phyloP scores from a whole-genome alignment of 2,329 filamentous ascomycete species.

The Zymoseptoria tritici region DNA sequence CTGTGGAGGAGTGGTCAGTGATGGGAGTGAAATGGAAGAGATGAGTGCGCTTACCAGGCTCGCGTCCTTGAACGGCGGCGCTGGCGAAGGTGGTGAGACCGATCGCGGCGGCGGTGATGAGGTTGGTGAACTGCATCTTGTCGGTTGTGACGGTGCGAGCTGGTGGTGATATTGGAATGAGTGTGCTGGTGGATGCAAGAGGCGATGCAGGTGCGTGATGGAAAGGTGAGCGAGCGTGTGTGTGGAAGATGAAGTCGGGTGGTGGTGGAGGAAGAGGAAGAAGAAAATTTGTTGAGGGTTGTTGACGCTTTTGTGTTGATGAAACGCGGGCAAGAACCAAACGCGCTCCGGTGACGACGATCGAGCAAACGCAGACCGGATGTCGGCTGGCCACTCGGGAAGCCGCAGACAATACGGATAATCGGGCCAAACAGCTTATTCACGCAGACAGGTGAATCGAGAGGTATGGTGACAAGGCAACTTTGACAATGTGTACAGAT shows the following conservation, averaged over 20 bases:
- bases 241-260: background rate
- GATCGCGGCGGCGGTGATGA: conserved; percentile 4
- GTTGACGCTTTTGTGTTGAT: background rate
- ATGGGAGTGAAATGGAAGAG: background rate
- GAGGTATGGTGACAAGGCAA: background rate
- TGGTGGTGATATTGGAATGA: background rate
- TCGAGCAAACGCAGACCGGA: background rate
- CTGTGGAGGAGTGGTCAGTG: background rate
- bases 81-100: background rate
- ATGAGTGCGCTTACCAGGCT: background rate
- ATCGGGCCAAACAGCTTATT: background rate
- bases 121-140: conserved; percentile 10
- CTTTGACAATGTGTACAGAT: background rate
- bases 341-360: background rate
- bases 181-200: conserved; percentile 1
- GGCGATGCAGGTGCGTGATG: background rate
- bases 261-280: background rate
- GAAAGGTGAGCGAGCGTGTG: background rate
- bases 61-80: background rate
- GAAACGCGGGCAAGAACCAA: background rate
- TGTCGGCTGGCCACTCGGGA: background rate
- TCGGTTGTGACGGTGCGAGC: background rate
- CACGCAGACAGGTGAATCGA: background rate
- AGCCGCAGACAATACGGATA: background rate
- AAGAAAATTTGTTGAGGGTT: background rate